Percentiles rank a stretch among this genome's conserved stretches.
phyloP scores from a whole-genome alignment of 2,329 filamentous ascomycete species.

The Cytospora leucostoma region DNA sequence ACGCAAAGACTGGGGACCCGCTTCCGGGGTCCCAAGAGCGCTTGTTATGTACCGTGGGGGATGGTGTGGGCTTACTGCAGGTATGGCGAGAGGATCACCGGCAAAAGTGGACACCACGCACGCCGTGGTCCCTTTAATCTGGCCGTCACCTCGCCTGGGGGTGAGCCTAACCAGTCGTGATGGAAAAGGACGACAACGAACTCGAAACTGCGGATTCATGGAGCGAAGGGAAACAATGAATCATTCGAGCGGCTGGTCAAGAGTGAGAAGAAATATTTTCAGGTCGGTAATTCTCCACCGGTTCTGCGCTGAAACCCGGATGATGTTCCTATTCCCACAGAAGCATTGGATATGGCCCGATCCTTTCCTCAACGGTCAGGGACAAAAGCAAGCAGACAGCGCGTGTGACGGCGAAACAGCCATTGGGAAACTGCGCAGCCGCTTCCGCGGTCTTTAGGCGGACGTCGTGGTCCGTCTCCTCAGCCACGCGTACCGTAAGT shows the following conservation, averaged over 20 bases:
- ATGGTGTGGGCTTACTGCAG: constrained; percentile 17
- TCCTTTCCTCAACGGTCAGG: constrained; percentile 14
- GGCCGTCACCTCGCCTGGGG: constrained; percentile 8
- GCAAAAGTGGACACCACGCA: constrained; percentile 23
- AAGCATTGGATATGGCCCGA: constrained; percentile 7
- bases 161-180: constrained; percentile 18
- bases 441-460: neutral
- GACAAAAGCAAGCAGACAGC: constrained; percentile 10
- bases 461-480: neutral
- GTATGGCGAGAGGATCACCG: constrained; percentile 22
- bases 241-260: neutral
- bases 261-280: neutral
- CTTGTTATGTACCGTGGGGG: constrained; percentile 14
- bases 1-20: constrained; percentile 5
- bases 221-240: neutral
- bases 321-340: constrained; percentile 1
- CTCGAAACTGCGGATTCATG: neutral
- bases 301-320: constrained; percentile 1
- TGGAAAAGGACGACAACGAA: neutral
- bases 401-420: constrained; percentile 15
- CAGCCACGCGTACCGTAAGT: constrained; percentile 4
- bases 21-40: constrained; percentile 15
- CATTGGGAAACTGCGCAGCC: constrained; percentile 2
- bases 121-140: constrained; percentile 27
- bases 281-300: constrained; percentile 12